Base-by-base conservation (phyloP, 192 early-diverging fungal species). In the Obelidium mucronatum region DNA sequence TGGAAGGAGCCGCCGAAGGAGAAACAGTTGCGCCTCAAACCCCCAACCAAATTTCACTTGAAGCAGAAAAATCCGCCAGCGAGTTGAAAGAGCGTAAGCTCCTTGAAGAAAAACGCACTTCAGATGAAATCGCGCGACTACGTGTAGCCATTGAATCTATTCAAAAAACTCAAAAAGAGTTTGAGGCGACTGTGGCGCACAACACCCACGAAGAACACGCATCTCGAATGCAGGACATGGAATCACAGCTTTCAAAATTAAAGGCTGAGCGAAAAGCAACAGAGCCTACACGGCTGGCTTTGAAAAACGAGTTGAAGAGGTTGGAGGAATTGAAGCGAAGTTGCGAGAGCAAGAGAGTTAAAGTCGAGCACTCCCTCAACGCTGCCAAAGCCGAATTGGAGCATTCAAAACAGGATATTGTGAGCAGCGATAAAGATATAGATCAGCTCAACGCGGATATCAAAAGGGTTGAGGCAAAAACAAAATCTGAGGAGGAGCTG, bases 371-470 rank as follows among this genome's bases (percentile, higher is more conserved):
- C 19, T 51, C 40, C 15, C 24, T 60, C 40, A 64, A 58, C 40
- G 33, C 53, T 8, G 74, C 64, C n/a, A 74, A 67, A 28, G 35
- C 66, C 11, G 79, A 79, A 37, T 24, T 40, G n/a, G 39, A 67
- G n/a, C 42, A 44, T 31, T 30, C 59, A 31, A 52, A 35, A 40
- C 24, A 73, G 19, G 67, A 66, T n/a, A 34, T 76, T 26, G 34
- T 56, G 35, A 19, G 30, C 4, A 22, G 33, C 5, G 40, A 72
- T 19, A 64, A 54, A 34, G 79, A 80, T 24, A 30, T 64, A 40
- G 75, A 56, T 6, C 17, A 39, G 15, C 34, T 80, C 5, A 34
- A 66, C 15, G 40, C 51, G 8, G 64, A 77, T 36, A 69, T 64
- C 22, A 37, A 37, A 3, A 35, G 71, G 40, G 31, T 44, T 13